Evolutionary conservation across 2,329 filamentous ascomycete species (phyloP), one percentile per base, ranked within the genome.

Genomic region (Sclerotinia minor): DNA sequence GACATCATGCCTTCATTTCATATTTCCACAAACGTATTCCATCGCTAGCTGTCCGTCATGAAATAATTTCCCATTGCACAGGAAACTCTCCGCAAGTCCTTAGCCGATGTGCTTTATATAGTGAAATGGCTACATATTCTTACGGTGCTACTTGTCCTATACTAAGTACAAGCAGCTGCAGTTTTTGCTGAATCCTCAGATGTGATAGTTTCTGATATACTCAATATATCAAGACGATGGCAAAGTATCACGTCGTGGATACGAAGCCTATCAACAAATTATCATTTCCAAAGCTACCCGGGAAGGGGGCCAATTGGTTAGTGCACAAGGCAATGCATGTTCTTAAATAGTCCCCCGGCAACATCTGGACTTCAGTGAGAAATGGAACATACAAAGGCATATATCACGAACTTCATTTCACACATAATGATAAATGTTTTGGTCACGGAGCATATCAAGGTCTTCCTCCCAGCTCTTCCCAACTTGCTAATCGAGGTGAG

Each of bases 101-200:
- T 38, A 38, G 35, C 11, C 35, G 35, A 38, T 13, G 35, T 38
- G 35, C 35, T 38, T 38, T 38, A 38, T 38, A 13, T 11, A 38
- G 8, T 38, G 35, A 38, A 38, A 38, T 38, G 35, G 35, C 35
- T 38, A 38, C 35, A 38, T 38, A 38, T 38, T 11, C 13, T 57
- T 32, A 57, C 53, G 17, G 53, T 26, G 24, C 38, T 58, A 35
- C 54, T 58, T 38, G 54, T 15, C 15, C 24, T 21, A 41, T 21
- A 21, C 32, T 35, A 58, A 58, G 54, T 58, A 17, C 29, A 58
- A 58, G 54, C 54, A 7, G 32, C 54, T 38, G 54, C 54, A 24
- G 21, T 41, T 24, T 44, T 58, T 58, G 19, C 54, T 8, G n/a
- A n/a, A 38, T 38, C 9, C 11, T 11, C 2, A 11, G 35, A 38